Evolutionary conservation across 2,329 filamentous ascomycete genomes (phyloP).

Genomic region (Trichocomaceae sp.): DNA sequence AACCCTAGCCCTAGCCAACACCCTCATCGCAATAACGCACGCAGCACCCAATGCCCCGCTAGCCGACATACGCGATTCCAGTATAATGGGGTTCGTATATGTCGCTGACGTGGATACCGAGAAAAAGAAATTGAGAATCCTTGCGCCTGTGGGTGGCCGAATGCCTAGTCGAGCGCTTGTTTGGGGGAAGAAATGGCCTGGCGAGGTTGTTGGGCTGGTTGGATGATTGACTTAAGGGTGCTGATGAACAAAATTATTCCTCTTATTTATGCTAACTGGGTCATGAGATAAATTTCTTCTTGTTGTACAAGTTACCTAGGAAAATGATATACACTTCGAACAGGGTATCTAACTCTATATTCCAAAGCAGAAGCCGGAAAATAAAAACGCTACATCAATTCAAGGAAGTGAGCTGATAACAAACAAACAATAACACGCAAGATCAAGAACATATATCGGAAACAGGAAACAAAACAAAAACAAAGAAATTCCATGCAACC

Average conservation of each 20-base stretch:
- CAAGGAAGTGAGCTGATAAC: background rate
- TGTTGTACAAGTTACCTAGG: background rate
- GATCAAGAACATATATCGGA: background rate
- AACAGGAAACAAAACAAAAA: background rate
- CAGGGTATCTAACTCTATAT: background rate
- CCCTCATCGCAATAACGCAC: constrained; percentile 77
- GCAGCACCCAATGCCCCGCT: constrained; percentile 62
- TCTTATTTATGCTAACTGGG: background rate
- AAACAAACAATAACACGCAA: background rate
- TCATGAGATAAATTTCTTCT: background rate
- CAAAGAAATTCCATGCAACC: background rate
- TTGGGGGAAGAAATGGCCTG: constrained; percentile 74
- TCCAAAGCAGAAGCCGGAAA: background rate
- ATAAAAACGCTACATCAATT: background rate
- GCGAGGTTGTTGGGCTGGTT: constrained; percentile 71
- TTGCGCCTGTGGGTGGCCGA: constrained; percentile 76
- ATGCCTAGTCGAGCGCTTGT: constrained; percentile 74
- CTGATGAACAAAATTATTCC: background rate
- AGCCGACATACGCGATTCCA: constrained; percentile 68
- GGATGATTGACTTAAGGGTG: constrained; percentile 33
- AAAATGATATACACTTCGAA: background rate
- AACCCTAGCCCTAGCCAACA: constrained; percentile 61
- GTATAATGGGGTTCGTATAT: constrained; percentile 87
- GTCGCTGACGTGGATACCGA: constrained; percentile 86
- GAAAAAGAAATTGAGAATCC: constrained; percentile 69